Evolutionary conservation across 768 basidiomycete genomes (phyloP).

Genomic region (Panus rudis): DNA sequence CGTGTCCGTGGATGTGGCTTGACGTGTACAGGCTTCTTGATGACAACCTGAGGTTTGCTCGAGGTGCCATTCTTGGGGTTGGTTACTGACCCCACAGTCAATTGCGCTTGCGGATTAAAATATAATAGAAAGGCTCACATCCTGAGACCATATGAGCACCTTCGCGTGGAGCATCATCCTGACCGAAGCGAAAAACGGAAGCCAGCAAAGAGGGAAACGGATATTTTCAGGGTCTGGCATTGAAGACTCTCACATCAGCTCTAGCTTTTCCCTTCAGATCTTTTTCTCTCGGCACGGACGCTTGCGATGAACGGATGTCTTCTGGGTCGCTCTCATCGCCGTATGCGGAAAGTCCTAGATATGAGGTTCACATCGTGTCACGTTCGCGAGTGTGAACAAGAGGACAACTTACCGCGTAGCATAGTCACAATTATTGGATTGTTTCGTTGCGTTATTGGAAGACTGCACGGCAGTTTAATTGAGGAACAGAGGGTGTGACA

Average conservation of each 20-base stretch:
- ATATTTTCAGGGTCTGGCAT: constrained; percentile 25
- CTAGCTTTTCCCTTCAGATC: constrained; percentile 9
- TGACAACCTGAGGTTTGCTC: constrained; percentile 53
- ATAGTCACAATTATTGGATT: too few species aligned
- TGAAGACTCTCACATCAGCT: constrained; percentile 58
- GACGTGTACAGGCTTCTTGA: constrained; percentile 42
- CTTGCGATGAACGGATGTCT: constrained; percentile 1
- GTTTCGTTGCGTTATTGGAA: too few species aligned
- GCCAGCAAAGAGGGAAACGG: constrained; percentile 65
- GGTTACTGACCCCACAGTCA: not conserved
- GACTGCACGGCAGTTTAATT: too few species aligned
- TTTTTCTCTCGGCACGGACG: not conserved
- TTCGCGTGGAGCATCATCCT: constrained; percentile 36
- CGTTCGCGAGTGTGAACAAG: too few species aligned
- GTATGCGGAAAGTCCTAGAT: constrained; percentile 53
- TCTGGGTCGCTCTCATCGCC: constrained; percentile 55
- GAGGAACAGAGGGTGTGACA: too few species aligned
- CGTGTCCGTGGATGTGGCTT: constrained; percentile 46
- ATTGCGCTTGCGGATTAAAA: not conserved
- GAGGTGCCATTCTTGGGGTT: constrained; percentile 3
- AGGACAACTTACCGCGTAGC: too few species aligned
- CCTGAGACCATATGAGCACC: constrained; percentile 31
- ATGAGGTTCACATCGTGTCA: not conserved
- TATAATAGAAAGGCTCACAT: constrained; percentile 25
- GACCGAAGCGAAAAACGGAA: constrained; percentile 50